Base-by-base conservation (phyloP, 2,329 filamentous ascomycete genomes). In the Zymoseptoria ardabiliae region DNA sequence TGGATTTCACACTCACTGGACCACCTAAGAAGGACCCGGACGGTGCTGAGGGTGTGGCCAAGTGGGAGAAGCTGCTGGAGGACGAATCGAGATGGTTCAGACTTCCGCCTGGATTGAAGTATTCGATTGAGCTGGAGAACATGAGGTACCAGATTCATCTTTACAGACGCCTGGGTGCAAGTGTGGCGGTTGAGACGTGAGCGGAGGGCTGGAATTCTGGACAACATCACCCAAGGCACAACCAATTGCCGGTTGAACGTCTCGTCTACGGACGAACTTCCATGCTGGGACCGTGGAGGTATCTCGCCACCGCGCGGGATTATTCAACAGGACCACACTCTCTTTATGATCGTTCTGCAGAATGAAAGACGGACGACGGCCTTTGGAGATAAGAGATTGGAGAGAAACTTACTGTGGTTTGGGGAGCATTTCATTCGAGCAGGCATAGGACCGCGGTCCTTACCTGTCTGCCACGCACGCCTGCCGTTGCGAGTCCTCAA, bases 81-180 rank as follows among this genome's bases (percentile, higher is more conserved):
- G 81, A 91, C 61, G 90, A 96, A 53, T 91, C 89, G 2, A 77
- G 84, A 57, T 97, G 93, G 93, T 97, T 93, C 75, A 83, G 93
- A 50, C 75, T 96, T 41, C 71, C 73, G 7, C 68, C 71, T n/a
- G 71, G 66, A 17, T 74, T 97, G 65, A 78, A 80, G 49, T 97
- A 97, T 75, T 88, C 91, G 7, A 91, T 97, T 68, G 82, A 86
- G 55, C 76, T 97, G 70, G 93, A 97, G 77, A 90, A 97, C 71
- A 96, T 97, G 92, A 85, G 92, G 53, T 96, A 93, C 74, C 93
- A 97, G 74, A 80, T 96, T 67, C 91, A 97, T 77, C 71, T 97
- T 17, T 97, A 96, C 70, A 74, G 76, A 58, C 75, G 61, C 45
- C 13, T 59, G 9, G 35, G 17, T 4, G 35, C 17, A 4, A 7